These are phyloP conservation scores for Podospora comata DNA, from an alignment of 495 filamentous ascomycete species.

Conservation along the genomic window DNA sequence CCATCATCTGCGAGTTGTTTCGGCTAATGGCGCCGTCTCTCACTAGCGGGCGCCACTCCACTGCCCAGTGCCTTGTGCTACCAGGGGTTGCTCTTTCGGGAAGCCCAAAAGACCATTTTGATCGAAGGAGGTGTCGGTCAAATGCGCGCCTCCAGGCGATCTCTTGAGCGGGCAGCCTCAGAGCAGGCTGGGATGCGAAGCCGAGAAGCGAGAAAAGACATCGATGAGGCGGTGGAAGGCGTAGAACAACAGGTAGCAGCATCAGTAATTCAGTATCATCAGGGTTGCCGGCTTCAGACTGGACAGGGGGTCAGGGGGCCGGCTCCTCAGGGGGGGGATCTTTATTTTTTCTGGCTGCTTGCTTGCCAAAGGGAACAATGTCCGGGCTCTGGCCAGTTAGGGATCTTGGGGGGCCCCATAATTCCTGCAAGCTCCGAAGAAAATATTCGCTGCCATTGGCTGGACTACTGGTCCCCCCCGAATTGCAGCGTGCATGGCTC, in stretches of 20 bases:
- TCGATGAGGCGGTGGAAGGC: not conserved
- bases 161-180: not conserved
- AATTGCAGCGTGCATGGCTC: conserved; percentile 31
- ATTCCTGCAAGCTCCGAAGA: conserved; percentile 11
- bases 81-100: conserved; percentile 14
- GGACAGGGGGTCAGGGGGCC: not conserved
- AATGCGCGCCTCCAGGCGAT: not conserved
- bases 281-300: not conserved
- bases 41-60: conserved; percentile 13
- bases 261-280: not conserved
- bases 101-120: not conserved
- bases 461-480: conserved; percentile 20
- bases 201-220: not conserved
- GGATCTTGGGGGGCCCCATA: conserved; percentile 25
- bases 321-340: not conserved
- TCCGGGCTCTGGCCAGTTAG: conserved; percentile 24
- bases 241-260: no score
- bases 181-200: not conserved
- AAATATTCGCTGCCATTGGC: conserved; percentile 20
- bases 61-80: conserved; percentile 5
- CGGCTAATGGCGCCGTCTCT: conserved; percentile 12
- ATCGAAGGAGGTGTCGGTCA: conserved; percentile 1
- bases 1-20: conserved; percentile 15
- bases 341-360: conserved; percentile 8
- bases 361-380: conserved; percentile 9